Percentiles rank a stretch among this genome's conserved stretches.
phyloP scores from a whole-genome alignment of 2,329 filamentous ascomycete genomes.

The Diaporthe ampelina region DNA sequence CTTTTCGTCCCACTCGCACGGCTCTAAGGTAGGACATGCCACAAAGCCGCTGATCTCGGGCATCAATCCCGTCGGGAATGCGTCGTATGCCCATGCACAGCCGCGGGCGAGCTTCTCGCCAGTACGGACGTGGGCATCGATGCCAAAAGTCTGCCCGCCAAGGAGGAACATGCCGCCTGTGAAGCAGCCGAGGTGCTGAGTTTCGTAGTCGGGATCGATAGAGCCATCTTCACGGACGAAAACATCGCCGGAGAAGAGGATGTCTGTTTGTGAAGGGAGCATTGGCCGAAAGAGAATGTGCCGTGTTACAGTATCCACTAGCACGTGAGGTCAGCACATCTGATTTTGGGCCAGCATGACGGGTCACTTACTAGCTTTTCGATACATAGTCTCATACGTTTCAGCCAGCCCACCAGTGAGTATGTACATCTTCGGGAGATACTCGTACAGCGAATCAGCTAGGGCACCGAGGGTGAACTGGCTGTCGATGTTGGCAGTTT shows the following conservation, averaged over 20 bases:
- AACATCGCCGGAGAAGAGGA: slow-evolving; percentile 67
- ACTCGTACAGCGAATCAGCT: slow-evolving; percentile 58
- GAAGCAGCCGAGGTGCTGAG: slow-evolving; percentile 57
- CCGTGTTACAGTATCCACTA: slow-evolving; percentile 53
- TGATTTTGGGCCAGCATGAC: not conserved
- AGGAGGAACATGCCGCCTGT: slow-evolving; percentile 58
- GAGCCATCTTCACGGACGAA: not conserved
- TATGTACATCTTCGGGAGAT: slow-evolving; percentile 61
- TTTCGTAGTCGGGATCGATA: slow-evolving; percentile 45
- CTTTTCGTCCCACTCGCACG: slow-evolving; percentile 53
- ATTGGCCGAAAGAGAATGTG: slow-evolving; percentile 77
- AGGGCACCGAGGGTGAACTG: slow-evolving; percentile 58
- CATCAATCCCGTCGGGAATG: slow-evolving; percentile 66
- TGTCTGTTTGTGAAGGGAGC: slow-evolving; percentile 68
- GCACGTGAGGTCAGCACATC: not conserved
- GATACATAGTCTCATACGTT: slow-evolving; percentile 74
- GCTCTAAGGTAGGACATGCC: slow-evolving; percentile 50
- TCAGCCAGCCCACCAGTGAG: slow-evolving; percentile 72
- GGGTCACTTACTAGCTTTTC: slow-evolving; percentile 66
- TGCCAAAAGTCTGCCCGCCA: slow-evolving; percentile 56
- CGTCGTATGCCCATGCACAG: slow-evolving; percentile 67
- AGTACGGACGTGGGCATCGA: slow-evolving; percentile 56
- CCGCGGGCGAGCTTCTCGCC: slow-evolving; percentile 59
- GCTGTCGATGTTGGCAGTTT: slow-evolving; percentile 48
- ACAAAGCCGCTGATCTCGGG: slow-evolving; percentile 63